phyloP scores from a whole-genome alignment of 441 rosid species.

The Euphorbia celastroides region DNA sequence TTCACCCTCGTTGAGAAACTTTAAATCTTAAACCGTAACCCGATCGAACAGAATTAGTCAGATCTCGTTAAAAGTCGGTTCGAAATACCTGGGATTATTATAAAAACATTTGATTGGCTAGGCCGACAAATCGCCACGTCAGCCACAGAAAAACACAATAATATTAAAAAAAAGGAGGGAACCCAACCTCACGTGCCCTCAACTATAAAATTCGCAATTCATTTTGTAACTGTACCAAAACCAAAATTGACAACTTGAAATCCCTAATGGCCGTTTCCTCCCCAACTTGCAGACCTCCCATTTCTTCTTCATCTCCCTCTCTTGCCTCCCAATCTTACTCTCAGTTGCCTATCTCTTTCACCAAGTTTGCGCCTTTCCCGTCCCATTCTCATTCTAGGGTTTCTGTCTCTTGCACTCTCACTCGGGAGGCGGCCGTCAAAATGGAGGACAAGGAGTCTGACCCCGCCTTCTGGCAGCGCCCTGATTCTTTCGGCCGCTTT shows the following conservation, averaged over 20 bases:
- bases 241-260: not conserved
- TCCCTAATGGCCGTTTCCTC: slow-evolving; percentile 26
- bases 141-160: not conserved
- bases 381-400: slow-evolving; percentile 2
- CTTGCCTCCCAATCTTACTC: slow-evolving; percentile 10
- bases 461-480: slow-evolving; percentile 45
- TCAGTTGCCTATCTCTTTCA: slow-evolving; percentile 25
- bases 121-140: not conserved
- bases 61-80: too few species aligned
- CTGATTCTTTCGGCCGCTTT: slow-evolving; percentile 82
- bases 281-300: slow-evolving; percentile 5
- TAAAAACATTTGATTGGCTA: too few species aligned
- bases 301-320: slow-evolving; percentile 11
- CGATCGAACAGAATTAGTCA: too few species aligned
- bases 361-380: slow-evolving; percentile 16
- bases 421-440: slow-evolving; percentile 29
- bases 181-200: not conserved
- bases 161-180: not conserved
- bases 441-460: slow-evolving; percentile 40
- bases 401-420: slow-evolving; percentile 40
- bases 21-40: too few species aligned
- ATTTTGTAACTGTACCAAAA: not conserved
- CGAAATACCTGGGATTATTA: too few species aligned
- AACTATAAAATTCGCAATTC: not conserved
- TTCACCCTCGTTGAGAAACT: too few species aligned